Base-by-base conservation (phyloP, 768 basidiomycete species). In the Obba rivulosa region DNA sequence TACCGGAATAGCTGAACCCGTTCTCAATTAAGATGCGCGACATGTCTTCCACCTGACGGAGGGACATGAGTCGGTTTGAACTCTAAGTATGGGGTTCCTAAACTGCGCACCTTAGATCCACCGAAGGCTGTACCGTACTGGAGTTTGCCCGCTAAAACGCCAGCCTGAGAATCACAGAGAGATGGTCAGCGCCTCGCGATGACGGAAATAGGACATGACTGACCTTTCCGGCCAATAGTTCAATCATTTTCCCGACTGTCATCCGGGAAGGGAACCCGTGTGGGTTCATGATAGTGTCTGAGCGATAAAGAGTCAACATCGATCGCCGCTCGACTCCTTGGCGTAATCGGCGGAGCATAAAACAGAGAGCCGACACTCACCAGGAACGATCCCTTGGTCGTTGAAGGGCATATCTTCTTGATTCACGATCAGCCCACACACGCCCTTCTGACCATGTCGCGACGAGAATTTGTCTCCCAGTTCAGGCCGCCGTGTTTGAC, bases 181-280 rank as follows among this genome's bases (percentile, higher is more conserved):
- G 34, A 18, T 14, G n/a, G 42, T 39, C 36, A 43, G 20, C 24
- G 28, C 31, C 17, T 21, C 14, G 24, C 40, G 25, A 25, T 8
- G 28, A 37, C 17, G 9, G 43, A 21, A 18, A n/a, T 7, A 20
- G 37, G 35, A 17, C 20, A 35, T 22, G 5, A 31, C 28, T 31
- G 49, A 88, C 90, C 79, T 99, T 99, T 43, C 96, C 95, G 11
- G 93, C 89, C 25, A 99, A 71, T 18, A 97, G 74, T 67, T 99
- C 96, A 45, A 99, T 96, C 96, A 99, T 99, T 74, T 99, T 99
- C 42, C 96, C 96, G 23, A 99, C 96, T 21, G 96, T 99, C 93
- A 94, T 97, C 46, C 95, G 89, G 49, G 92, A 95, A 4, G 96
- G 96, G 76, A 99, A 98, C 61, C 96, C 96, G 68, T 99, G 96